Base-by-base conservation (phyloP, 495 filamentous ascomycete genomes). In the Cenococcum geophilum region DNA sequence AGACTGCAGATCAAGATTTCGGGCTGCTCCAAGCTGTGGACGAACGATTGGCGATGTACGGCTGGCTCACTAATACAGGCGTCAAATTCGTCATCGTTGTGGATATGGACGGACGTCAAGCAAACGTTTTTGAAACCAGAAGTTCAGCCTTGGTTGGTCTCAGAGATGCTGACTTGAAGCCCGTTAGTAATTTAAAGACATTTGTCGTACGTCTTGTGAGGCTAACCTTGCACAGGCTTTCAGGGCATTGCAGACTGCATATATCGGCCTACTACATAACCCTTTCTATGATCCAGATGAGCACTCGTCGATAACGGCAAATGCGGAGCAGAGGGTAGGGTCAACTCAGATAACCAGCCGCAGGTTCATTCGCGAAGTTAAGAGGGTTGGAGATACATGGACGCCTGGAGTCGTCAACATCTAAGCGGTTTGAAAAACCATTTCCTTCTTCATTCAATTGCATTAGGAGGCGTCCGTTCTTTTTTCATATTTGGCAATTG, bases 11-110 rank as follows among this genome's bases (percentile, higher is more conserved):
- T 67, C 79, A 92, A 66, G 95, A 97, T 69, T 89, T 91, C 59
- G 95, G 95, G 6, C 81, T 97, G 0, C 79, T 98, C 36, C 91
- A 97, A 72, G 89, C 89, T 18, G 78, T 98, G 45, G 95, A 97
- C 75, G 95, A 98, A 73, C 83, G 89, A 11, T 77, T 97, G 21
- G 89, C 91, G 18, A 83, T 86, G 58, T 98, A 97, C 77, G 93
- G 93, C 61, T 97, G 89, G 84, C 79, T 96, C 69, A 97, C 93
- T n/a, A 97, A 95, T 72, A 97, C 95, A 5, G 92, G 92, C 5
- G 83, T 92, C 32, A 91, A 89, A 72, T 82, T 98, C 64, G 83
- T 97, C 32, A 83, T 89, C 42, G 83, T 96, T 0, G 86, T 97
- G 14, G 93, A 97, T 72, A 85, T 95, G 77, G 80, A 86, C 53